phyloP scores from a whole-genome alignment of 306 rosid species.

The Hylodesmum podocarpum region DNA sequence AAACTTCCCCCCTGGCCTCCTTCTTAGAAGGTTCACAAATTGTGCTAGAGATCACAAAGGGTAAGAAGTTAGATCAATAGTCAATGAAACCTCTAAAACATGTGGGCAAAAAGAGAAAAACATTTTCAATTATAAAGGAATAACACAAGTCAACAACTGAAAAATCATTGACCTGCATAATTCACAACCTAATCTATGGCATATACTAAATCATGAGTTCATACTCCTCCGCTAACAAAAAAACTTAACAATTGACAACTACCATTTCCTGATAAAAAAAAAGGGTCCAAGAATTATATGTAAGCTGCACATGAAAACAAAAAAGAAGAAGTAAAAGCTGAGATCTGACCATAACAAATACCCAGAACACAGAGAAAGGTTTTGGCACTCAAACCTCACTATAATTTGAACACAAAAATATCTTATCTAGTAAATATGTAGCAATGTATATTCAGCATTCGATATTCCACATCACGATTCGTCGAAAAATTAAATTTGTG shows the following conservation, averaged over 20 bases:
- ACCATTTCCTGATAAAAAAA: no score
- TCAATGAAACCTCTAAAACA: not conserved
- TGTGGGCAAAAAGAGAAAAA: not conserved
- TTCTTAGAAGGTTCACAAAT: constrained; percentile 31
- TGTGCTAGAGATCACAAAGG: not conserved
- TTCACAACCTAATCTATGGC: not conserved
- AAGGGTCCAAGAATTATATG: no score
- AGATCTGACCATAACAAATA: not conserved
- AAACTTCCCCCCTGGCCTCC: constrained; percentile 9
- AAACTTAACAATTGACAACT: no score
- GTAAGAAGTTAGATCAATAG: not conserved
- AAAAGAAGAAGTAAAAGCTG: not conserved
- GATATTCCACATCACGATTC: not conserved
- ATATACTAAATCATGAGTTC: no score
- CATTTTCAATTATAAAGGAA: not conserved
- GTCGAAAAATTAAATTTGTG: not conserved
- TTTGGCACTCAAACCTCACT: not conserved
- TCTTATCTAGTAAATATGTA: not conserved
- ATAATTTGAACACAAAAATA: not conserved
- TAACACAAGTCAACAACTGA: constrained; percentile 10
- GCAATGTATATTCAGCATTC: not conserved
- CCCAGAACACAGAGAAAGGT: not conserved
- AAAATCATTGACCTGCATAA: not conserved
- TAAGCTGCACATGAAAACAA: not conserved
- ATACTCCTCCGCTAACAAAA: no score